Percentiles rank a stretch among this genome's conserved stretches.
These are phyloP conservation scores for Mitragyna speciosa DNA, from an alignment of 257 asterid species.

Conservation along the genomic window DNA sequence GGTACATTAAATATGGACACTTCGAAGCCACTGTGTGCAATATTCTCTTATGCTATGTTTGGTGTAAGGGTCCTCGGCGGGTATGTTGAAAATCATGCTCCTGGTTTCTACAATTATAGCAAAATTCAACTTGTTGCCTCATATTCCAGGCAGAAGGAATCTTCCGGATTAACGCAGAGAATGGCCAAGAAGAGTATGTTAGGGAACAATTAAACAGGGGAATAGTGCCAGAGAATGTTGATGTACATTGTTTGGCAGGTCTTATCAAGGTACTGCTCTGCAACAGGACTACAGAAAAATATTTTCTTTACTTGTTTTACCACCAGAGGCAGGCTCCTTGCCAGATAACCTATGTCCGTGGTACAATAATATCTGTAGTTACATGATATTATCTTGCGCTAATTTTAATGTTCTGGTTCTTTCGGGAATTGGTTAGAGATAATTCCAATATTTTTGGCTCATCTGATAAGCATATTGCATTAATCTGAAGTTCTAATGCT, in stretches of 20 bases:
- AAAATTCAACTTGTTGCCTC: neutral
- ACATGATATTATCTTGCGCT: neutral
- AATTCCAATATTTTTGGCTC: neutral
- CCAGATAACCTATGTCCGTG: neutral
- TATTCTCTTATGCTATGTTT: neutral
- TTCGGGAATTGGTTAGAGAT: constrained; percentile 61
- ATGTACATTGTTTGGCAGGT: constrained; percentile 46
- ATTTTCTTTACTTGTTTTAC: neutral
- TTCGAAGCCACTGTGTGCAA: neutral
- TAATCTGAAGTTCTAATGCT: constrained; percentile 2
- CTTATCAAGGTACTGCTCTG: constrained; percentile 36
- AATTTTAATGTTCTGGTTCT: neutral
- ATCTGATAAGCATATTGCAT: neutral
- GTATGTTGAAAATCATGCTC: neutral
- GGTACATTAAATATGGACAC: constrained; percentile 41
- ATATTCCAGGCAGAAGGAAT: constrained; percentile 43
- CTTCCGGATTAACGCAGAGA: constrained; percentile 43
- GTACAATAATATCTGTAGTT: neutral
- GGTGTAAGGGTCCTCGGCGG: no score
- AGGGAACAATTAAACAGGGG: constrained; percentile 41
- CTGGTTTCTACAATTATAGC: neutral
- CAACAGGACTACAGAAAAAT: neutral
- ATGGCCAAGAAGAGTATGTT: constrained; percentile 40
- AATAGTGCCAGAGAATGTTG: constrained; percentile 36
- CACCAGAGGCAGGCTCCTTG: neutral